phyloP scores from a whole-genome alignment of 805 yeast species.

The Brettanomyces naardenensis region DNA sequence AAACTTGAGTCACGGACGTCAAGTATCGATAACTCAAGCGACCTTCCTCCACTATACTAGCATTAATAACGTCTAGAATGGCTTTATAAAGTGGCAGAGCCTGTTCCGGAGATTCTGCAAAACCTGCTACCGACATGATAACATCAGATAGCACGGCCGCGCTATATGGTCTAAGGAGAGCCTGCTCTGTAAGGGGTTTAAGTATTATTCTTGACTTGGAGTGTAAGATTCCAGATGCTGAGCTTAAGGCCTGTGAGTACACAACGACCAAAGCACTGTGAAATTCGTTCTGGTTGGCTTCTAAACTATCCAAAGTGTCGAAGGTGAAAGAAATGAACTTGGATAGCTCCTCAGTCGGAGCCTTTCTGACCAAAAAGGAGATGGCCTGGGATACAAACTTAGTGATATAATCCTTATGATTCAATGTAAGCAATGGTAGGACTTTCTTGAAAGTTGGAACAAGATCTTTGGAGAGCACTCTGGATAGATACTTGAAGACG shows the following conservation, averaged over 20 bases:
- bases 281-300: conserved; percentile 31
- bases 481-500: conserved; percentile 78
- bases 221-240: conserved; percentile 66
- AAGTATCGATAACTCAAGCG: conserved; percentile 9
- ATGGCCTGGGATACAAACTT: conserved; percentile 88
- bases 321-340: conserved; percentile 36
- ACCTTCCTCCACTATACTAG: conserved; percentile 7
- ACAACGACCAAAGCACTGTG: conserved; percentile 51
- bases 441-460: conserved; percentile 61
- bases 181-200: conserved; percentile 22
- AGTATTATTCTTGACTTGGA: conserved; percentile 56
- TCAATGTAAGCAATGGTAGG: conserved; percentile 54
- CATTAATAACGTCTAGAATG: conserved; percentile 16
- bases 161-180: conserved; percentile 17
- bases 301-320: conserved; percentile 22
- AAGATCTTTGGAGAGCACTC: conserved; percentile 53
- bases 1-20: conserved; percentile 30
- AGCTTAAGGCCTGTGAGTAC: conserved; percentile 66
- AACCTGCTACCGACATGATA: conserved; percentile 42
- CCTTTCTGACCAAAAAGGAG: conserved; percentile 72
- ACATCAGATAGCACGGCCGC: conserved; percentile 51
- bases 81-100: conserved; percentile 37
- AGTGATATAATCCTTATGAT: conserved; percentile 53
- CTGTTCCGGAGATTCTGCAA: conserved; percentile 40
- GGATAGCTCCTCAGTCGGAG: conserved; percentile 39